These are phyloP conservation scores for Colletotrichum liriopes DNA, from an alignment of 2,329 filamentous ascomycete species.

Conservation along the genomic window DNA sequence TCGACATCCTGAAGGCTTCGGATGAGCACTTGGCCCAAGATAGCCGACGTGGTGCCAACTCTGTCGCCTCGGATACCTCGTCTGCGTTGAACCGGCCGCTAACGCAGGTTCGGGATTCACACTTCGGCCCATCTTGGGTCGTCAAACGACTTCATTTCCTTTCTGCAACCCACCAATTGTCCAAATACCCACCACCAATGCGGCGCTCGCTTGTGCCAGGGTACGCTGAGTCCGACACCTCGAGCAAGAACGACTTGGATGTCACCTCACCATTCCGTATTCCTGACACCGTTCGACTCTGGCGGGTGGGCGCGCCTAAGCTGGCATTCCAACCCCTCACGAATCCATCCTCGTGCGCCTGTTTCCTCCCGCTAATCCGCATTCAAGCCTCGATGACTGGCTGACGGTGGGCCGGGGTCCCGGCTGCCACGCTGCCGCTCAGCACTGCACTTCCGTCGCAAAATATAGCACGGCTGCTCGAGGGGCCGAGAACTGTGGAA, in stretches of 20 bases:
- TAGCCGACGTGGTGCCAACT: constrained; percentile 30
- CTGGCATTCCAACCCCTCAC: constrained; percentile 22
- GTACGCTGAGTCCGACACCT: background rate
- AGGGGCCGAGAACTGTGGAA: constrained; percentile 18
- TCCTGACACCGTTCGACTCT: constrained; percentile 3
- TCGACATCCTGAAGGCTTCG: background rate
- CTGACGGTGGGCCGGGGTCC: constrained; percentile 28
- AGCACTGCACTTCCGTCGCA: constrained; percentile 2
- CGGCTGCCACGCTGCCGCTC: constrained; percentile 34
- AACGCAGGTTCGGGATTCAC: background rate
- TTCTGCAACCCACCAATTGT: constrained; percentile 24
- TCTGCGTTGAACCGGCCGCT: background rate
- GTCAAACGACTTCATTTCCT: constrained; percentile 34
- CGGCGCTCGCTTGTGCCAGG: constrained; percentile 30
- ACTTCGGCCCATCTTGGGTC: constrained; percentile 2
- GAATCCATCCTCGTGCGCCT: constrained; percentile 31
- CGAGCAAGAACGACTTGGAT: constrained; percentile 9
- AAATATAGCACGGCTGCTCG: constrained; percentile 39
- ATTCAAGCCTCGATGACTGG: constrained; percentile 27
- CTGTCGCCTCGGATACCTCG: background rate
- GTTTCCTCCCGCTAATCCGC: constrained; percentile 27
- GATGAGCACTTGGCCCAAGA: constrained; percentile 16
- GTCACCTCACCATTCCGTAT: constrained; percentile 29
- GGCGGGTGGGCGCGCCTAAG: constrained; percentile 42
- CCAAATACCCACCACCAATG: background rate